These are phyloP conservation scores for Pythium rishiriense DNA, from an alignment of 352 stramenopile species.

Conservation along the genomic window DNA sequence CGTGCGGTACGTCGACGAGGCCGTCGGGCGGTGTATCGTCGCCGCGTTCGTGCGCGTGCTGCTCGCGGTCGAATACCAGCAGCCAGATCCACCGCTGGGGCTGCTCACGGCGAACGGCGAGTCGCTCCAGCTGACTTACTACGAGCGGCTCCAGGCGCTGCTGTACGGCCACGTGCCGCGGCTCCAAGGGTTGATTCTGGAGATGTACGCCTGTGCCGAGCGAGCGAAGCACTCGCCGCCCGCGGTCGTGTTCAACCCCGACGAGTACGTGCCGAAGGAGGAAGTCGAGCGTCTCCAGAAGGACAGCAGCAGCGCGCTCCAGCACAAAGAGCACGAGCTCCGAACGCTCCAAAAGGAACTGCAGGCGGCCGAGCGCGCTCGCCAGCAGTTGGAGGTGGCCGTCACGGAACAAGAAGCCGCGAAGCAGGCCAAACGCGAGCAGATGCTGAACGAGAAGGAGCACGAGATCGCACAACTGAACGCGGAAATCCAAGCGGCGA, in stretches of 20 bases:
- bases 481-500: neutral
- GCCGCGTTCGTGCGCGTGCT: constrained; percentile 52
- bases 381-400: neutral
- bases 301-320: constrained; percentile 38
- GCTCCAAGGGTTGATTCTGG: constrained; percentile 36
- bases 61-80: constrained; percentile 44
- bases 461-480: neutral
- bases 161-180: constrained; percentile 28
- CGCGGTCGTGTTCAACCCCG: constrained; percentile 57
- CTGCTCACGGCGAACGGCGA: constrained; percentile 26
- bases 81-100: constrained; percentile 6
- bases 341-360: neutral
- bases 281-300: constrained; percentile 54
- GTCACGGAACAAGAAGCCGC: neutral
- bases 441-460: constrained; percentile 28
- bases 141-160: constrained; percentile 47
- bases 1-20: constrained; percentile 57
- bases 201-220: constrained; percentile 23
- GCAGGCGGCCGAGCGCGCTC: neutral
- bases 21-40: constrained; percentile 61
- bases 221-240: constrained; percentile 20
- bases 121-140: constrained; percentile 37
- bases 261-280: constrained; percentile 66
- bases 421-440: constrained; percentile 27
- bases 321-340: constrained; percentile 3